Base-by-base conservation (phyloP, 495 filamentous ascomycete genomes). In the Talaromyces borbonicus region DNA sequence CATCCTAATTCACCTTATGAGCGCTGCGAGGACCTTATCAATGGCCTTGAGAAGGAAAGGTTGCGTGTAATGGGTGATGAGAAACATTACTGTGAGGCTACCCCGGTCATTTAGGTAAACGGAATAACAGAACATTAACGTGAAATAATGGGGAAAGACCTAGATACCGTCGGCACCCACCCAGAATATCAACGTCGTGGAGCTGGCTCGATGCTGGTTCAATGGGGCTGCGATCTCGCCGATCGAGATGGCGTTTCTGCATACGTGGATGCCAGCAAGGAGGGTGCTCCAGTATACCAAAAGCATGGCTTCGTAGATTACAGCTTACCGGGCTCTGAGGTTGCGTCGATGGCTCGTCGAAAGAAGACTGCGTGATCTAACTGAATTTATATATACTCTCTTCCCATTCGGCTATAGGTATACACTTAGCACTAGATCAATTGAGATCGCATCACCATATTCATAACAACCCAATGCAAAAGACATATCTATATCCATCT, bases 91-190 rank as follows among this genome's bases (percentile, higher is more conserved):
- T 62, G 59, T 62, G 43, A 29, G 49, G 36, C 4, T 16, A 9
- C 5, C 0, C 1, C 18, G 6, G 33, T 29, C 4, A 27, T 43
- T 9, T 29, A 24, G 7, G 5, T 26, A 14, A 26, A 42, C n/a
- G 23, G 39, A 27, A 42, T 42, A 15, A 11, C 29, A 22, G 23
- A 43, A 15, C 1, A 27, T 27, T 43, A 25, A 43, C 24, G 24
- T 43, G 39, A 43, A 42, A 15, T 14, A 41, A 41, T 23, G 1
- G 37, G 26, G 16, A 35, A 37, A 67, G 63, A 63, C 37, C 68
- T 80, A 26, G 66, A 74, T 50, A 65, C 72, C 39, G 52, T 80
- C 7, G 61, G 66, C 9, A 71, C 69, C 15, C 66, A 72, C 40
- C 74, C 72, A 3, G 62, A 67, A 18, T 71, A 69, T 43, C 63